Evolutionary conservation across 2,329 filamentous ascomycete genomes (phyloP), one percentile per base, ranked within the genome.

Genomic region (Sporothrix phasma): DNA sequence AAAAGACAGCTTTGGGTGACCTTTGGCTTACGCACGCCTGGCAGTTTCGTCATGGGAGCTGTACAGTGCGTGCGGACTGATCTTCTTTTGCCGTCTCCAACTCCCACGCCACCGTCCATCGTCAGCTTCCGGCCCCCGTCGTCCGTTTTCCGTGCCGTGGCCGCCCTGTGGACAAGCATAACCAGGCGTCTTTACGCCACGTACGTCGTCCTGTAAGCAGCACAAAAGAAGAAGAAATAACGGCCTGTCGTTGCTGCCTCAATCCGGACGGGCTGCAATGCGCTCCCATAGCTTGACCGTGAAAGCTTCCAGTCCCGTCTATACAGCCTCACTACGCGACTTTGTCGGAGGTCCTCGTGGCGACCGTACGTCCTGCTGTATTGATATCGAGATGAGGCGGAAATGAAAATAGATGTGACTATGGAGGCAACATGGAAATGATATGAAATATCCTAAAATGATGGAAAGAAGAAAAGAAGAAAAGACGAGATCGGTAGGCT

Each of bases 81-180:
- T 58, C 19, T 39, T 26, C 26, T 58, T 58, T 56, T 26, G 13
- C 17, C 26, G 7, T 53, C 26, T 37, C 8, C 4, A 22, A 24
- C 41, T 37, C 41, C 17, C 31, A n/a, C 39, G 34, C 34, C 11
- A 13, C 34, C 34, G 15, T 37, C 34, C 8, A n/a, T 34, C n/a
- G 11, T 58, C 41, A n/a, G 34, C 2, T 58, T n/a, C 58, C 58
- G 29, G 58, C 26, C 11, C 43, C 58, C n/a, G 58, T 49, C 26
- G 37, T 29, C 58, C 58, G 58, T 61, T 37, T 61, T 29, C 58
- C 43, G 58, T 61, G 58, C 43, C 58, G 43, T 22, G 26, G 58
- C 29, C 26, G 29, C 41, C 17, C 19, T 19, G 19, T 24, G 17
- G 26, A 3, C 34, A 19, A 11, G 7, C 41, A 45, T 59, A 22